Evolutionary conservation across 192 early-diverging fungal genomes (phyloP).

Genomic region (Coemansia sp.): DNA sequence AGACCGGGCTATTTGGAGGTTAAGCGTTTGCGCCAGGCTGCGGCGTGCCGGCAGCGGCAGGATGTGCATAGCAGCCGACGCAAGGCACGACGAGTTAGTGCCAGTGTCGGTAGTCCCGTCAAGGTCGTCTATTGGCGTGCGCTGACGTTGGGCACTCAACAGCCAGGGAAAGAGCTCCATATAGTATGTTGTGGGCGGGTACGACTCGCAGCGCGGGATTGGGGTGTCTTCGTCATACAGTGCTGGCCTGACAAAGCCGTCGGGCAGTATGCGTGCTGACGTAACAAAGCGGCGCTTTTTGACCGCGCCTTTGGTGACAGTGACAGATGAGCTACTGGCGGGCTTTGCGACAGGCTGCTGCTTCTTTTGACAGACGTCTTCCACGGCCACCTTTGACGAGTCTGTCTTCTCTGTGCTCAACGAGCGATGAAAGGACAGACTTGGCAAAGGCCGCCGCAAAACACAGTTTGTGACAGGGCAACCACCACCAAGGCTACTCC

Average conservation of each 20-base stretch:
- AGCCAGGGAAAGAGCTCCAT: conserved; percentile 41
- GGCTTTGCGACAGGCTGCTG: not conserved
- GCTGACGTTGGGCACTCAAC: conserved; percentile 51
- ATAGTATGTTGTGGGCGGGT: conserved; percentile 19
- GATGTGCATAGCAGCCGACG: conserved; percentile 4
- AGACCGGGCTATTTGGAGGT: conserved; percentile 34
- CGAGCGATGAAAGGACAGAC: conserved; percentile 6
- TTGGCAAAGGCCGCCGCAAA: not conserved
- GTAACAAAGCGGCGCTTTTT: conserved; percentile 28
- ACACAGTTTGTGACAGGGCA: not conserved
- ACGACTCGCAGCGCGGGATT: conserved; percentile 41
- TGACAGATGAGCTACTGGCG: not conserved
- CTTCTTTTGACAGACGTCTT: not conserved
- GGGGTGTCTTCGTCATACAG: conserved; percentile 39
- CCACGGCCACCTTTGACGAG: not conserved
- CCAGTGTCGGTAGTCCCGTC: conserved; percentile 2
- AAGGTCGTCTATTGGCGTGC: conserved; percentile 40
- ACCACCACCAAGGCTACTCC: not conserved
- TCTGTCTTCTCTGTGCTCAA: conserved; percentile 28
- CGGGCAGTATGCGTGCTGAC: conserved; percentile 29
- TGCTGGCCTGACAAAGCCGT: conserved; percentile 33
- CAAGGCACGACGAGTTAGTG: not conserved
- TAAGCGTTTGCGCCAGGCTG: conserved; percentile 32
- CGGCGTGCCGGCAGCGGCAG: conserved; percentile 32
- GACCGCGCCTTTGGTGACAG: conserved; percentile 11